phyloP scores from a whole-genome alignment of 2,329 filamentous ascomycete genomes.

The Aureobasidium sp. region DNA sequence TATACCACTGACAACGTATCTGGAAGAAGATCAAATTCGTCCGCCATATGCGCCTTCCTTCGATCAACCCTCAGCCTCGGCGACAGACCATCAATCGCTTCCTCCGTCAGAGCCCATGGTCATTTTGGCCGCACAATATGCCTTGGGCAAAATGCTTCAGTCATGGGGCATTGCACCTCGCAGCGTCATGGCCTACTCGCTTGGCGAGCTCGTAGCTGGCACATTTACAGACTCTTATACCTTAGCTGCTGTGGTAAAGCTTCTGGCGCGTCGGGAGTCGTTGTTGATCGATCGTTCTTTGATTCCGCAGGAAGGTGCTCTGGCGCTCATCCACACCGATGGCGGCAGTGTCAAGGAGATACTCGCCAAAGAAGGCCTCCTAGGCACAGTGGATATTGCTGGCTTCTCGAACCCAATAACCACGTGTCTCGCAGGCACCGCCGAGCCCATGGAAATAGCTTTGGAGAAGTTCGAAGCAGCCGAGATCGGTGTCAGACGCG shows the following conservation, averaged over 20 bases:
- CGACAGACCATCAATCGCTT: not conserved
- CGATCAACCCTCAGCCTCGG: not conserved
- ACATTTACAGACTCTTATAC: conserved; percentile 2
- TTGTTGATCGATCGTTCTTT: not conserved
- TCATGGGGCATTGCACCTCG: not conserved
- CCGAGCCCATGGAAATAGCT: not conserved
- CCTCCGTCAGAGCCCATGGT: not conserved
- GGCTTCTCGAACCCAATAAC: not conserved
- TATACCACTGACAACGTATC: not conserved
- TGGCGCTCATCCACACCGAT: not conserved
- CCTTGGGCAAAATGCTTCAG: not conserved
- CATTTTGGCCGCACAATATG: conserved; percentile 1
- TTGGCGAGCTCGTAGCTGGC: not conserved
- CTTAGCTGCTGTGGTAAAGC: not conserved
- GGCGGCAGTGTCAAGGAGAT: not conserved
- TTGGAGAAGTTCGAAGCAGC: not conserved
- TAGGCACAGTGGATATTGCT: conserved; percentile 1
- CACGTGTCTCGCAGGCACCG: not conserved
- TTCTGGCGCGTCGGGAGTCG: not conserved
- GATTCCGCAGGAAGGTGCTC: not conserved
- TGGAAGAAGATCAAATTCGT: not conserved
- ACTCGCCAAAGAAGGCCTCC: not conserved
- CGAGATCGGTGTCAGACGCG: not conserved
- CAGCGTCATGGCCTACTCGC: conserved; percentile 1
- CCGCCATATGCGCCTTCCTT: not conserved